These are phyloP conservation scores for Magnolia officinalis DNA, from an alignment of 164 flowering plant genomes.

Conservation along the genomic window DNA sequence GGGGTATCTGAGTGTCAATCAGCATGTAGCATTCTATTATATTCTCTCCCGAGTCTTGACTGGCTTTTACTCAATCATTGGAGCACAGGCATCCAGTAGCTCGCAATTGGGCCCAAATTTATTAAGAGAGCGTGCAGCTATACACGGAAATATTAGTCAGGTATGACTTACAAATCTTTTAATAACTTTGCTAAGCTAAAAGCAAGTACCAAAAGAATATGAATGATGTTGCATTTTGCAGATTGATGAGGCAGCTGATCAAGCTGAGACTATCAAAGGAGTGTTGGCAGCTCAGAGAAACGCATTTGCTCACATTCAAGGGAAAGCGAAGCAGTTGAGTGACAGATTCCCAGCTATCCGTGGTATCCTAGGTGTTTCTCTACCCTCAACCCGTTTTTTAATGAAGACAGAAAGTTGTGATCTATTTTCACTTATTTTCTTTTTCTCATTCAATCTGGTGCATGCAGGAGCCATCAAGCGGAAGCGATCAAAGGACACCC, in stretches of 20 bases:
- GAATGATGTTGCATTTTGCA: conserved; percentile 15
- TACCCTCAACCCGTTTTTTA: background rate
- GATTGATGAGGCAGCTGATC: conserved; percentile 86
- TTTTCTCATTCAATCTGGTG: conserved; percentile 2
- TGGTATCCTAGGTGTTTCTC: conserved; percentile 60
- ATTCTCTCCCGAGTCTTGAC: background rate
- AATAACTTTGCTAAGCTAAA: background rate
- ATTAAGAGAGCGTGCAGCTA: conserved; percentile 71
- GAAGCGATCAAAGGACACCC: conserved; percentile 68
- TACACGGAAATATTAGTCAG: conserved; percentile 83
- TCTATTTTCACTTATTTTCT: background rate
- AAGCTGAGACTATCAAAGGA: conserved; percentile 70
- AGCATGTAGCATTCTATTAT: background rate
- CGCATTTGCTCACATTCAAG: conserved; percentile 74
- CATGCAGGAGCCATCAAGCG: conserved; percentile 69
- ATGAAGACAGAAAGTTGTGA: background rate
- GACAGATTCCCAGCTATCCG: conserved; percentile 85
- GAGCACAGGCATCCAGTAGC: conserved; percentile 57
- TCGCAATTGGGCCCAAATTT: conserved; percentile 58
- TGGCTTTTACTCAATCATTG: background rate
- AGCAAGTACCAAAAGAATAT: background rate
- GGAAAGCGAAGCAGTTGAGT: conserved; percentile 66
- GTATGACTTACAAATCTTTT: conserved; percentile 29
- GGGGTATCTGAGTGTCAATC: background rate
- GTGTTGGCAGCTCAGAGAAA: conserved; percentile 67